Evolutionary conservation across 345 rosid genomes (phyloP).

Genomic region (Heritiera fomes): DNA sequence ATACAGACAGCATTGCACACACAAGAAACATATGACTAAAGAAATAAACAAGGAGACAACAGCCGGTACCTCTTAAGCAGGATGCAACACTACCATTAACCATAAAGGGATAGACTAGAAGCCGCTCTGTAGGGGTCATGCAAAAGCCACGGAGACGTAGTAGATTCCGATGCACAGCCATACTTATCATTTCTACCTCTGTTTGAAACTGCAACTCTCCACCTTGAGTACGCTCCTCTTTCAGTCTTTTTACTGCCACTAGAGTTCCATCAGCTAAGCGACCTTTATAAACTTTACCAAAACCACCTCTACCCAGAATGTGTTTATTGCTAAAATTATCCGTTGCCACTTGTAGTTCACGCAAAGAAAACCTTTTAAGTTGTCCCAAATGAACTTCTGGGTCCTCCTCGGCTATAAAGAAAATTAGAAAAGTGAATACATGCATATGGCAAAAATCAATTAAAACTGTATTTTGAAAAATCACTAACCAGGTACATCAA

Average conservation of each 20-base stretch:
- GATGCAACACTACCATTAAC: constrained; percentile 94
- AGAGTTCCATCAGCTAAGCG: constrained; percentile 72
- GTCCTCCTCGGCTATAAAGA: constrained; percentile 83
- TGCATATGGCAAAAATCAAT: constrained; percentile 1
- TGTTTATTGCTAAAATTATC: constrained; percentile 71
- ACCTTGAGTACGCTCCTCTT: constrained; percentile 84
- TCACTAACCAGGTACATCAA: constrained; percentile 89
- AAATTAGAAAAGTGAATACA: constrained; percentile 20
- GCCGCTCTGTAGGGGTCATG: constrained; percentile 92
- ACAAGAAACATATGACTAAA: background rate
- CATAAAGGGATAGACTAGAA: constrained; percentile 91
- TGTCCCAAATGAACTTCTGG: constrained; percentile 94
- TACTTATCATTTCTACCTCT: constrained; percentile 90
- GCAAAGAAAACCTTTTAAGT: constrained; percentile 81
- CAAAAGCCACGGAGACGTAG: constrained; percentile 90
- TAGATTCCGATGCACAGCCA: constrained; percentile 92
- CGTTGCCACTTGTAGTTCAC: constrained; percentile 83
- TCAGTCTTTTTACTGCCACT: constrained; percentile 86
- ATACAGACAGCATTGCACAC: background rate
- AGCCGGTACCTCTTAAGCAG: constrained; percentile 73
- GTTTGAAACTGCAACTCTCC: constrained; percentile 94
- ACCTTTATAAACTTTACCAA: constrained; percentile 91
- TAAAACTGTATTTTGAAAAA: constrained; percentile 11
- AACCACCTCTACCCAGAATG: constrained; percentile 86
- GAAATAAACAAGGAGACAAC: background rate